A percentile compares a stretch with the other conserved stretches of the same genome.
Conservation (phyloP, 176 grass and related monocot genomes). For the Eragrostis curvula region DNA sequence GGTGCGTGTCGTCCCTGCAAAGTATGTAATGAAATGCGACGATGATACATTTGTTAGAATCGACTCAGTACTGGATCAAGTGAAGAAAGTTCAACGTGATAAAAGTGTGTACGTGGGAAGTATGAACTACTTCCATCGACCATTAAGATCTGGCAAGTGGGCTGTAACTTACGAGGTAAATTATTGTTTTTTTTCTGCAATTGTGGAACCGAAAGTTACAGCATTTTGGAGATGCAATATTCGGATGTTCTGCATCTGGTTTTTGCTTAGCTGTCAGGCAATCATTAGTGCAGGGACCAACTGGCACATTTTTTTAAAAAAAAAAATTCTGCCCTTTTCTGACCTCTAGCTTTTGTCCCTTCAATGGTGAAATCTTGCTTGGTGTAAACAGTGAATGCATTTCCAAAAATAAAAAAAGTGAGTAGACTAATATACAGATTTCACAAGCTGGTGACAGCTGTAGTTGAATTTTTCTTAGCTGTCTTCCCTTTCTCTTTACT, state of each 20-base stretch:
- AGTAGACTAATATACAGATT: background rate
- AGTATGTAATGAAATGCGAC: conserved; percentile 97
- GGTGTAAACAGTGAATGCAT: conserved; percentile 8
- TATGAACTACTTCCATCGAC: conserved; percentile 94
- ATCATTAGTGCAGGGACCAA: background rate
- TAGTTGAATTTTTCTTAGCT: conserved; percentile 23
- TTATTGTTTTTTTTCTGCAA: conserved; percentile 29
- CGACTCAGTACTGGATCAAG: conserved; percentile 70
- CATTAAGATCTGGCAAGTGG: conserved; percentile 92
- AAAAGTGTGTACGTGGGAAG: conserved; percentile 87
- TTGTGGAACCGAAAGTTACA: conserved; percentile 9
- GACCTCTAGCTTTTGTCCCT: background rate
- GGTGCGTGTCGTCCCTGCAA: conserved; percentile 79
- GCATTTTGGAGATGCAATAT: background rate
- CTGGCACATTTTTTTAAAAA: background rate
- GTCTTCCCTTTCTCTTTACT: conserved; percentile 3
- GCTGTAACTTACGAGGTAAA: conserved; percentile 97
- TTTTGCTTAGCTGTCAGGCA: conserved; percentile 18
- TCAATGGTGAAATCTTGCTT: background rate
- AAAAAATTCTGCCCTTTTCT: background rate
- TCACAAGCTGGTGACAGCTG: conserved; percentile 18
- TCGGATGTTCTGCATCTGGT: background rate
- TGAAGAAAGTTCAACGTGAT: conserved; percentile 70
- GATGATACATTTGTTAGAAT: conserved; percentile 95
- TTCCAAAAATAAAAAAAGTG: background rate